Percentiles rank a stretch among this genome's conserved stretches.
Conservation (phyloP, 225 moss, liverwort and hornwort genomes). For the Pseudoscleropodium purum region DNA sequence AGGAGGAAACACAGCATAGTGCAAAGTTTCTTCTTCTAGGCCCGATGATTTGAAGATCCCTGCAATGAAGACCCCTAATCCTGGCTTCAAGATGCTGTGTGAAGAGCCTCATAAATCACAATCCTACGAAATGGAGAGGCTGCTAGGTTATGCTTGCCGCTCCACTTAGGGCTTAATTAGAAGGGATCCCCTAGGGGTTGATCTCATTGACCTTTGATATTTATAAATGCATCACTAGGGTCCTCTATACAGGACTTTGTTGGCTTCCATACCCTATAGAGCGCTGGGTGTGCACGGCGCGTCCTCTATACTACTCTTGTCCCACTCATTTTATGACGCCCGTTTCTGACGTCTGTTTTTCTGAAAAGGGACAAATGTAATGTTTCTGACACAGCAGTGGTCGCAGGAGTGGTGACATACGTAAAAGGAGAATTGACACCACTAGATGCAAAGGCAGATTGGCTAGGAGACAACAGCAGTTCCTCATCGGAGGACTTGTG, state of each 20-base stretch:
- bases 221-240: background rate
- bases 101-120: background rate
- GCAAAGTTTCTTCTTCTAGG: background rate
- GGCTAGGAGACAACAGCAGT: slow-evolving; percentile 30
- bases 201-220: background rate
- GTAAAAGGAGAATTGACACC: slow-evolving; percentile 56
- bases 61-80: background rate
- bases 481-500: slow-evolving; percentile 36
- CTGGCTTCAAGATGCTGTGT: background rate
- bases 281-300: background rate
- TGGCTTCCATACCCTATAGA: background rate
- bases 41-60: background rate
- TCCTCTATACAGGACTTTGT: background rate
- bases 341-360: background rate
- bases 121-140: background rate
- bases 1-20: background rate
- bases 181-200: background rate
- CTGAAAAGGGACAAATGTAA: background rate
- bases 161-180: background rate
- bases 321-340: background rate
- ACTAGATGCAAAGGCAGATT: slow-evolving; percentile 66
- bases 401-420: slow-evolving; percentile 75
- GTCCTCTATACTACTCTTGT: background rate
- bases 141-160: background rate
- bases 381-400: background rate